Evolutionary conservation across 768 basidiomycete species (phyloP).

Genomic region (Scleroderma citrinum): DNA sequence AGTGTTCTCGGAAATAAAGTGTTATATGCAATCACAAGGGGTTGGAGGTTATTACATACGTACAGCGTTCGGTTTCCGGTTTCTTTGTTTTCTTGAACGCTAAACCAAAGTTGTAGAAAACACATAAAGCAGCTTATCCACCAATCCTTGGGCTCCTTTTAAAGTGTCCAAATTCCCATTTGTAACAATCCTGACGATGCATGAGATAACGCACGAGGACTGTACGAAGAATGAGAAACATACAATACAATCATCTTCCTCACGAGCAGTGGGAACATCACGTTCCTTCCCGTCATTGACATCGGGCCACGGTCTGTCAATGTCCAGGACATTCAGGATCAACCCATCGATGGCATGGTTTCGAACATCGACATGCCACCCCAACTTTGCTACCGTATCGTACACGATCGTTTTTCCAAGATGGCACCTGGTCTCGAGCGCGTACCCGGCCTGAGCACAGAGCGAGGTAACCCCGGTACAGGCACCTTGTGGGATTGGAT

Average conservation of each 20-base stretch:
- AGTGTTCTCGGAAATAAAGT: too few relatives aligned
- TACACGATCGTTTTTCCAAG: slow-evolving; percentile 59
- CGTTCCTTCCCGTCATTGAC: slow-evolving; percentile 31
- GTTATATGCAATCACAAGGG: too few relatives aligned
- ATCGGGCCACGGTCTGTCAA: slow-evolving; percentile 38
- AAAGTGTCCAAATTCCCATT: slow-evolving; percentile 65
- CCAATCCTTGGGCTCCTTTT: slow-evolving; percentile 17
- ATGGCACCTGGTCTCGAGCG: slow-evolving; percentile 57
- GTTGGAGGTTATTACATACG: too few relatives aligned
- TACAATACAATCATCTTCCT: slow-evolving; percentile 61
- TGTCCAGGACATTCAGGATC: slow-evolving; percentile 47
- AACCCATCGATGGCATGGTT: slow-evolving; percentile 52
- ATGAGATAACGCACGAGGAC: neutral
- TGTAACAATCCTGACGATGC: slow-evolving; percentile 63
- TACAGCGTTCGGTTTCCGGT: slow-evolving; percentile 35
- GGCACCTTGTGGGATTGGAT: slow-evolving; percentile 59
- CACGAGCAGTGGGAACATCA: slow-evolving; percentile 52
- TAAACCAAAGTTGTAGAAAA: neutral
- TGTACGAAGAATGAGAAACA: slow-evolving; percentile 13
- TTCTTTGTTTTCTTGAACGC: slow-evolving; percentile 60
- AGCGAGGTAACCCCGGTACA: slow-evolving; percentile 46
- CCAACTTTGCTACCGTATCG: slow-evolving; percentile 57
- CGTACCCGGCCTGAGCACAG: slow-evolving; percentile 63
- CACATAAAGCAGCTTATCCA: slow-evolving; percentile 4
- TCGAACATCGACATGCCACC: slow-evolving; percentile 54